Percentiles rank a stretch among this genome's conserved stretches.
These are phyloP conservation scores for Lipomyces orientalis DNA, from an alignment of 805 yeast genomes.

Conservation along the genomic window DNA sequence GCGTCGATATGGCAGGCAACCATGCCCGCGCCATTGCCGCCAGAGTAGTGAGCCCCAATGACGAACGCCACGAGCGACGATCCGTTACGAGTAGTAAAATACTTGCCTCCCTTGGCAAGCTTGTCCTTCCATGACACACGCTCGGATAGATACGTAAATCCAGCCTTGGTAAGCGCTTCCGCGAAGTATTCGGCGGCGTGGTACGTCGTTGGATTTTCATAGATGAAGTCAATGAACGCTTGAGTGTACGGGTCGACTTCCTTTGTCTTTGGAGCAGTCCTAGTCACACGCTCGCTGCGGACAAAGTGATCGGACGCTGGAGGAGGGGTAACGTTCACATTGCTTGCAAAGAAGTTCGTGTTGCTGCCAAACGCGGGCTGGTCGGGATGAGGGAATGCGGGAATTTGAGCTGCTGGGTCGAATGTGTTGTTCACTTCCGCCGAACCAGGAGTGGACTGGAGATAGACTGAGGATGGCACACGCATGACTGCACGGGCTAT, in stretches of 20 bases:
- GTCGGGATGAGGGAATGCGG: not conserved
- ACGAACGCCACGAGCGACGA: slow-evolving; percentile 71
- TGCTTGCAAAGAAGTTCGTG: slow-evolving; percentile 11
- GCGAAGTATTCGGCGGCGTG: slow-evolving; percentile 81
- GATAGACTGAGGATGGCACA: not conserved
- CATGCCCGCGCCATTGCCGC: slow-evolving; percentile 65
- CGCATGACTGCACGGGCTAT: not conserved
- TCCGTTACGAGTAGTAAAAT: slow-evolving; percentile 72
- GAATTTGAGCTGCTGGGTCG: slow-evolving; percentile 1
- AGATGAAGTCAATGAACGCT: slow-evolving; percentile 34
- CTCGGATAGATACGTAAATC: slow-evolving; percentile 71
- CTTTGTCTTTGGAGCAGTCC: slow-evolving; percentile 10
- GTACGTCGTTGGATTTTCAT: slow-evolving; percentile 51
- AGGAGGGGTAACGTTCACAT: slow-evolving; percentile 11
- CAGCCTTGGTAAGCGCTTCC: slow-evolving; percentile 55
- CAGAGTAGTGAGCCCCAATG: slow-evolving; percentile 69
- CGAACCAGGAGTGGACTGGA: not conserved
- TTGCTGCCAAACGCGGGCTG: not conserved
- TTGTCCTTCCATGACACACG: slow-evolving; percentile 58
- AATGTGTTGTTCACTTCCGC: slow-evolving; percentile 9
- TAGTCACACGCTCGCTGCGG: slow-evolving; percentile 28
- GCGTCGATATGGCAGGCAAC: slow-evolving; percentile 63
- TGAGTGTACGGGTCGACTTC: slow-evolving; percentile 31
- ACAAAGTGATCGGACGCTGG: not conserved
- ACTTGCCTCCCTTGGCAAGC: slow-evolving; percentile 56